Evolutionary conservation across 2,329 filamentous ascomycete genomes (phyloP).

Genomic region (Torrubiella hemipterigena): DNA sequence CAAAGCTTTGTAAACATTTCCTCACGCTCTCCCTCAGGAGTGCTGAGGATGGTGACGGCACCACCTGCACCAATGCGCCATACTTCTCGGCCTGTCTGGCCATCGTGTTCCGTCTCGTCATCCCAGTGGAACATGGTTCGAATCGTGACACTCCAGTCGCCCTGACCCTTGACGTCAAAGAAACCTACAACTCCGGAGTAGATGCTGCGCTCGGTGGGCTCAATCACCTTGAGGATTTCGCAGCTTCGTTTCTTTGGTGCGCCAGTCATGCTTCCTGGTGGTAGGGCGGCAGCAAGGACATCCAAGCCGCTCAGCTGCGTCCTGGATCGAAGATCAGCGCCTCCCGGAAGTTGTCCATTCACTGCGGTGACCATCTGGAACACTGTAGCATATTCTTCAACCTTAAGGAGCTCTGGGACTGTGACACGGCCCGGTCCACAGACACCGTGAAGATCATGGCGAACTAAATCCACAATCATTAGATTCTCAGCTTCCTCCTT

Average conservation of each 20-base stretch:
- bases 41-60: slow-evolving; percentile 77
- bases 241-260: slow-evolving; percentile 91
- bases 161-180: slow-evolving; percentile 71
- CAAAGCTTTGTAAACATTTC: slow-evolving; percentile 77
- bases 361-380: slow-evolving; percentile 88
- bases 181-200: slow-evolving; percentile 89
- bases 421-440: slow-evolving; percentile 61
- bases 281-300: slow-evolving; percentile 64
- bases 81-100: slow-evolving; percentile 31
- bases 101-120: slow-evolving; percentile 32
- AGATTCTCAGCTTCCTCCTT: slow-evolving; percentile 95
- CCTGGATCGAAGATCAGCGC: not conserved
- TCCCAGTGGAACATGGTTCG: slow-evolving; percentile 67
- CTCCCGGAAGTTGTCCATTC: slow-evolving; percentile 47
- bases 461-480: slow-evolving; percentile 96
- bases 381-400: slow-evolving; percentile 85
- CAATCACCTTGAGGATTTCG: slow-evolving; percentile 63
- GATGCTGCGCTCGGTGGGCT: slow-evolving; percentile 54
- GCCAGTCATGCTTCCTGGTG: slow-evolving; percentile 92
- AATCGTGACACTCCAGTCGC: slow-evolving; percentile 88
- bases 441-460: slow-evolving; percentile 82
- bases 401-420: slow-evolving; percentile 68
- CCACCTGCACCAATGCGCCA: slow-evolving; percentile 88
- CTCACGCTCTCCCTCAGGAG: slow-evolving; percentile 67
- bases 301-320: slow-evolving; percentile 44